A percentile compares a stretch with the other conserved stretches of the same genome.
phyloP scores from a whole-genome alignment of 352 stramenopile genomes.

The Phytopythium litorale region DNA sequence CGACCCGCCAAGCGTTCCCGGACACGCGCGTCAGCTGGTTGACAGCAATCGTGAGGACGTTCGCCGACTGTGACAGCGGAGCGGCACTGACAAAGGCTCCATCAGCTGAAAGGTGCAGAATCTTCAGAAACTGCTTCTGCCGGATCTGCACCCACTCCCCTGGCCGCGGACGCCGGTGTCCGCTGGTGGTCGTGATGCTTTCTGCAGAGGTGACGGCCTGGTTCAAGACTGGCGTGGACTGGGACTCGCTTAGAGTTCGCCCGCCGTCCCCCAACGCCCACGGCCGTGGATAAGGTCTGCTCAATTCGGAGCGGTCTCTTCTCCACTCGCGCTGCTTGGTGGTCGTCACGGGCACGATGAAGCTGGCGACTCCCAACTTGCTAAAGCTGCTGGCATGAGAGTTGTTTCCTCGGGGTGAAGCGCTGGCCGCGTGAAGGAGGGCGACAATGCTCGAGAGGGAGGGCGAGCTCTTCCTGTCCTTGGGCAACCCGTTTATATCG shows the following conservation, averaged over 20 bases:
- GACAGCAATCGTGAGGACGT: constrained; percentile 19
- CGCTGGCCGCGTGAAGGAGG: constrained; percentile 14
- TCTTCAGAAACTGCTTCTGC: constrained; percentile 41
- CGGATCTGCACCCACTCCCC: constrained; percentile 56
- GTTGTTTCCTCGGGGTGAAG: neutral
- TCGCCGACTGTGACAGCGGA: constrained; percentile 11
- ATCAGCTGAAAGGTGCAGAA: constrained; percentile 33
- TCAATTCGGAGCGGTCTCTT: neutral
- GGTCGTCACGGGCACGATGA: neutral
- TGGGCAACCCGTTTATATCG: constrained; percentile 10
- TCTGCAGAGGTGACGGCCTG: neutral
- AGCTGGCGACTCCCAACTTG: neutral
- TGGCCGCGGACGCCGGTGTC: constrained; percentile 19
- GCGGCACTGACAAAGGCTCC: constrained; percentile 21
- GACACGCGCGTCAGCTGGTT: constrained; percentile 34
- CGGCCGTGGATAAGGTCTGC: neutral
- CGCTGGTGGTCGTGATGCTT: neutral
- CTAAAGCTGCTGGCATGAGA: neutral
- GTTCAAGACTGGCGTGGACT: neutral
- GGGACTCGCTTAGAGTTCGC: neutral
- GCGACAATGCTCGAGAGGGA: constrained; percentile 18
- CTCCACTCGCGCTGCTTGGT: neutral
- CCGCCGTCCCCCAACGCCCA: neutral
- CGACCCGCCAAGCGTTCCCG: constrained; percentile 35
- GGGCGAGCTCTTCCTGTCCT: constrained; percentile 11